Base-by-base conservation (phyloP, 129 eudicot genomes). In the Escallonia rubra region DNA sequence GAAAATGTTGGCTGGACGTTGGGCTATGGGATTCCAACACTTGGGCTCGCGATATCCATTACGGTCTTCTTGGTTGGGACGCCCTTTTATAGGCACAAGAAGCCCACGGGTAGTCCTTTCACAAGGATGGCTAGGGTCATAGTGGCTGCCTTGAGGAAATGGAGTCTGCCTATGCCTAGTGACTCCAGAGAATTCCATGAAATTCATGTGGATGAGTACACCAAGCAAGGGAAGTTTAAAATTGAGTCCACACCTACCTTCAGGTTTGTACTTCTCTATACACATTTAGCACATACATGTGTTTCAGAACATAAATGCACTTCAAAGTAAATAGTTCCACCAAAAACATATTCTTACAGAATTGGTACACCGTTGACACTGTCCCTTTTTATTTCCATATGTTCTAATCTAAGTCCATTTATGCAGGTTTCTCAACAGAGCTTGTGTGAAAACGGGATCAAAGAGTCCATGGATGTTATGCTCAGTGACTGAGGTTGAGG, bases 1-100 rank as follows among this genome's bases (percentile, higher is more conserved):
- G 97, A 90, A 63, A 90, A 85, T 63, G 89, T 90, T 73, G 95
- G 97, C 16, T 90, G 97, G 97, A 77, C 86, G n/a, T 67, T 90
- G 5, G 97, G 97, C 3, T 90, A 90, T 44, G 95, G 91, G 72
- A 81, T 90, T 57, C 97, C 92, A 2, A 82, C 97, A 5, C 67
- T 63, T 23, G 97, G 87, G 3, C 80, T 90, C 13, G 72, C 75
- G 0, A 71, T 74, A 5, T 81, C 97, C 1, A 80, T 90, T 43
- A 8, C 63, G 4, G 73, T 87, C 40, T 87, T 90, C 68, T 63
- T 87, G 62, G 76, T 71, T 4, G 97, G 97, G 2, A 78, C 91
- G 4, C 89, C 87, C 0, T 76, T 69, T 13, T 90, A 90, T 57
- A 81, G 97, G 58, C 97, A 87, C 71, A 90, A 80, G 58, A 52